A percentile compares a stretch with the other conserved stretches of the same genome.
phyloP scores from a whole-genome alignment of 2,329 filamentous ascomycete genomes.

The Fusarium keratoplasticum region DNA sequence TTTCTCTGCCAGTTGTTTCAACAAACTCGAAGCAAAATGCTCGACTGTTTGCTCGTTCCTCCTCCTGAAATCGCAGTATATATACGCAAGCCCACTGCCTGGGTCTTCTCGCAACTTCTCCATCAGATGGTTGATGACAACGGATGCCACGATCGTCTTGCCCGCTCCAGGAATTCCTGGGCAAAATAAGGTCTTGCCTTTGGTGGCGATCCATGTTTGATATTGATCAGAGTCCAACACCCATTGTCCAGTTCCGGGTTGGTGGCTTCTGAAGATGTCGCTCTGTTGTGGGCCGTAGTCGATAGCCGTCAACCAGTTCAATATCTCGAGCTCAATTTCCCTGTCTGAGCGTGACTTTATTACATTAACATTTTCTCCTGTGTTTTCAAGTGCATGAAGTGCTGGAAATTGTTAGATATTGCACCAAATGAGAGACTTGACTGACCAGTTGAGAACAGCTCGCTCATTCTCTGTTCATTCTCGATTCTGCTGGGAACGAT shows the following conservation, averaged over 20 bases:
- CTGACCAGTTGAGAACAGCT: neutral
- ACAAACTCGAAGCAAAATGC: neutral
- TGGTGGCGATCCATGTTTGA: neutral
- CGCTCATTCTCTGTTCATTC: neutral
- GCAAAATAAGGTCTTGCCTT: neutral
- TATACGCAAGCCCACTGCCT: neutral
- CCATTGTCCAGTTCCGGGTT: neutral
- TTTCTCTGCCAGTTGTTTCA: neutral
- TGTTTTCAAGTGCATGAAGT: neutral
- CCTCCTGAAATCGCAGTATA: neutral
- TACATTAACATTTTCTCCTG: neutral
- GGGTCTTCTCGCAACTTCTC: neutral
- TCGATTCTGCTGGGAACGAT: neutral
- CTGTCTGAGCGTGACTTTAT: neutral
- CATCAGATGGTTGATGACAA: neutral
- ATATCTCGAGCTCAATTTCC: neutral
- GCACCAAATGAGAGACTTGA: neutral
- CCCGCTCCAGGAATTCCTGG: neutral
- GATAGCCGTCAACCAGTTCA: neutral
- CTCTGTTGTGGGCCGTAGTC: neutral
- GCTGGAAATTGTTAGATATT: neutral
- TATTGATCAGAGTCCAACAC: neutral
- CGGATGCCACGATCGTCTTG: neutral
- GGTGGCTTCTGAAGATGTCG: neutral
- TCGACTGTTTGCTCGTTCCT: neutral